A percentile compares a stretch with the other conserved stretches of the same genome.
Evolutionary conservation across 495 filamentous ascomycete species (phyloP).

Genomic region (Staphylotrichum tortipilum): DNA sequence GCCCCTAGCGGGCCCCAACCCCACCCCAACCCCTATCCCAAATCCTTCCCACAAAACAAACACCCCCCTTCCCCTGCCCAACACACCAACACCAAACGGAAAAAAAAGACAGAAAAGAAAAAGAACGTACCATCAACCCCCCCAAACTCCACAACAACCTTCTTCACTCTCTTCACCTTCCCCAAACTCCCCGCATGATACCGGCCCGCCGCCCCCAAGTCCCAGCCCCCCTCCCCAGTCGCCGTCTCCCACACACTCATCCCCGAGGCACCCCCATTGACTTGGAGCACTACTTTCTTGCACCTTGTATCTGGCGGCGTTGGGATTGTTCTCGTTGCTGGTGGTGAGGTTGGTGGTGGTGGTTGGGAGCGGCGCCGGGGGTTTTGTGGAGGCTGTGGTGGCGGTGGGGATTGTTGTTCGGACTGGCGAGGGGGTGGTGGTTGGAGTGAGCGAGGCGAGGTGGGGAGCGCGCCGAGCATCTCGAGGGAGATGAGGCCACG

Average conservation of each 20-base stretch:
- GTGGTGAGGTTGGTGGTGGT: too few relatives aligned
- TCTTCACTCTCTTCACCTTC: slow-evolving; percentile 7
- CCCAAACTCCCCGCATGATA: slow-evolving; percentile 5
- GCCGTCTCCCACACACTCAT: not conserved
- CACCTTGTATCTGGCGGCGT: not conserved
- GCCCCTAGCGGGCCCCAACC: too few relatives aligned
- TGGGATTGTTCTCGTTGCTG: too few relatives aligned
- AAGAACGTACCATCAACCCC: slow-evolving; percentile 9
- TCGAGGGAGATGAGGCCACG: too few relatives aligned
- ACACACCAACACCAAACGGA: not conserved
- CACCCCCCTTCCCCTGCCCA: too few relatives aligned
- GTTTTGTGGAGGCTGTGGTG: not conserved
- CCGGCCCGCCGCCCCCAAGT: slow-evolving; percentile 8
- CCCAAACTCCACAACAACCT: slow-evolving; percentile 9
- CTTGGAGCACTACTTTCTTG: not conserved
- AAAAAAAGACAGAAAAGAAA: not conserved
- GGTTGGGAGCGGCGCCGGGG: too few relatives aligned
- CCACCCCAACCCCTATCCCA: too few relatives aligned
- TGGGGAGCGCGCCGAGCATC: too few relatives aligned
- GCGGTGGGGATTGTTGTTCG: not conserved
- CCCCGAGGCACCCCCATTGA: not conserved
- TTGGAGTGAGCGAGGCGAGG: too few relatives aligned
- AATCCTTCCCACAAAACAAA: not conserved
- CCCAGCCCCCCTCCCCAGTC: not conserved
- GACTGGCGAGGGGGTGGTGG: too few relatives aligned